Base-by-base conservation (phyloP, 2,329 filamentous ascomycete species). In the Colletotrichum musicola region DNA sequence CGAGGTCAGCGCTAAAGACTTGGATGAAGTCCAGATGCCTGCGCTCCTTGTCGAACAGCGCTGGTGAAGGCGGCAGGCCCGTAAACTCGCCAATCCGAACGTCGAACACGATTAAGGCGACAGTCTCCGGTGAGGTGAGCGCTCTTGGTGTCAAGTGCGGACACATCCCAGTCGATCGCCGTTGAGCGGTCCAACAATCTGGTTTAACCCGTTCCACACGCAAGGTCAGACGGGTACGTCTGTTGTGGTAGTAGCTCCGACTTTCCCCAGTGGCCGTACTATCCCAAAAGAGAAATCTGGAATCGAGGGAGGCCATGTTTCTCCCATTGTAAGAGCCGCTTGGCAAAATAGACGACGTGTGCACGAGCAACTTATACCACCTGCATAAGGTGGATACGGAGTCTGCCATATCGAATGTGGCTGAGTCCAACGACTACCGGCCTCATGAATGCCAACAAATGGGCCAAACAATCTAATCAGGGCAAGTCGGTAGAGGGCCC, bases 21-120 rank as follows among this genome's bases (percentile, higher is more conserved):
- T 49, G 56, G 44, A 59, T 38, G 35, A 38, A 59, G 20, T 27
- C 14, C 42, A 40, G 56, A 44, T 18, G 42, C 27, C 25, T 27
- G 13, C 30, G 56, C 22, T 59, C 56, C 42, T 27, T 59, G 44
- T 49, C 25, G 42, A 27, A 59, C 10, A 10, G 18, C 12, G 25
- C 6, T 38, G 44, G 56, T 38, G 1, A 20, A 18, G 22, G 56
- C 7, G 46, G 27, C n/a, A 35, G 42, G 56, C 25, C 38, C 56
- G 56, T 59, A 59, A 25, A 20, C 56, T 30, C 56, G 35, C 56
- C 56, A 59, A 59, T 49, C 25, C 44, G 16, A 35, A 35, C 10
- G 35, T 25, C 12, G 20, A 27, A 35, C 38, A 9, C 27, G 20
- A 22, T 13, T 30, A 18, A 38, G 13, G 56, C 40, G 22, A 16